Evolutionary conservation across 2,329 filamentous ascomycete genomes (phyloP), one percentile per base, ranked within the genome.

Genomic region (Hypoxylon sp.): DNA sequence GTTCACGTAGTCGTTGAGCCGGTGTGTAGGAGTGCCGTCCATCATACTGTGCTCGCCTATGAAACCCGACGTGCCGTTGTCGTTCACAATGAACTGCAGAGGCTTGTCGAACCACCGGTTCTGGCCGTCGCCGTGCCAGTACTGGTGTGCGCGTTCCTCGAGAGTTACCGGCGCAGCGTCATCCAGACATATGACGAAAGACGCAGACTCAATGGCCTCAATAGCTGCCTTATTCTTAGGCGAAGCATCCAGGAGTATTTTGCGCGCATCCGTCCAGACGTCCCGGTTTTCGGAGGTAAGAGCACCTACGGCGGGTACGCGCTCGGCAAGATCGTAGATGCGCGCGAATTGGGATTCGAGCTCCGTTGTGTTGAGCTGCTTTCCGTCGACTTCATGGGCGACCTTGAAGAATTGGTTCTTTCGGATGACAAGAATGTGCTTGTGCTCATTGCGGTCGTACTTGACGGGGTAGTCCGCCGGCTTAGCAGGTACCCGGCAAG

Each of bases 1-100:
- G 83, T 95, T 97, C 78, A 97, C 87, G 77, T 94, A 96, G 86
- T 99, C 96, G 80, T 98, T 99, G 14, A 99, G 87, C 48, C 97
- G 91, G 82, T 98, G 96, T 2, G 97, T 99, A 0, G 97, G 94
- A 5, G 96, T 99, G 71, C 97, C 96, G 79, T 99, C 96, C 97
- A 99, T 99, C 96, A 99, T 98, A 75, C 93, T 97, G 86, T 99
- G 96, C 83, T 99, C 96, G 77, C 96, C 96, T 87, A 94, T 95
- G 86, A 99, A 99, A 68, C 96, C 96, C 1, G 96, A 92, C 6
- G 96, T 97, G 74, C 96, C 96, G 80, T 99, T 99, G 79, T 99
- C 94, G 81, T 97, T 98, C 83, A 99, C 80, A 79, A 99, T 97
- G 83, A 99, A 98, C 82, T 99, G 95, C 59, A 97, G 84, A 5